Evolutionary conservation across 169 alveolate species (phyloP).

Genomic region (Eimeria praecox): DNA sequence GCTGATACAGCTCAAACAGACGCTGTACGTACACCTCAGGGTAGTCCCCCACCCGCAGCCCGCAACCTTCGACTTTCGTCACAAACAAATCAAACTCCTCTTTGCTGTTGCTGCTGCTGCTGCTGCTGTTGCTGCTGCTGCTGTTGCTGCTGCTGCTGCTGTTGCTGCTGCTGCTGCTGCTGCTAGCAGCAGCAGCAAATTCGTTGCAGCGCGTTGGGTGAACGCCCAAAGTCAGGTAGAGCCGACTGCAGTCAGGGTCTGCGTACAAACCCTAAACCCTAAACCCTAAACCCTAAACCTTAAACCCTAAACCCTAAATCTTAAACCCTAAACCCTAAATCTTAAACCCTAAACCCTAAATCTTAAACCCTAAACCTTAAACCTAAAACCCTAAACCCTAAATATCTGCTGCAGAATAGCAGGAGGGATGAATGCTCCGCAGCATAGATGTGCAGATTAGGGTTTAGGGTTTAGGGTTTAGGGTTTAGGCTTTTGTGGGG

Average conservation of each 20-base stretch:
- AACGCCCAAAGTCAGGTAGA: conserved; percentile 93
- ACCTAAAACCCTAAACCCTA: conserved; percentile 19
- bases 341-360: conserved; percentile 24
- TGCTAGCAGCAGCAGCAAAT: conserved; percentile 79
- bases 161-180: conserved; percentile 34
- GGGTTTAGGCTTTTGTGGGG: background rate
- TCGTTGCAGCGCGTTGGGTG: conserved; percentile 94
- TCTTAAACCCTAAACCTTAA: conserved; percentile 19
- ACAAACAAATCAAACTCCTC: background rate
- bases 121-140: conserved; percentile 14
- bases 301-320: conserved; percentile 18
- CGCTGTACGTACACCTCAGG: conserved; percentile 46
- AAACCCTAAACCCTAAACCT: conserved; percentile 23
- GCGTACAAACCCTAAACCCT: conserved; percentile 62
- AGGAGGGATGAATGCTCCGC: background rate
- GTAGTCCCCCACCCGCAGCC: conserved; percentile 3
- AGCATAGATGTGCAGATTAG: background rate
- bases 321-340: conserved; percentile 22
- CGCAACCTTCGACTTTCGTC: conserved; percentile 8
- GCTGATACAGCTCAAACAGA: conserved; percentile 31
- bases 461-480: conserved; percentile 29
- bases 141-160: conserved; percentile 29
- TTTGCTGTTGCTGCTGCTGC: conserved; percentile 31
- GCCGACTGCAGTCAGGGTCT: conserved; percentile 89
- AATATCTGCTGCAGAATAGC: background rate